These are phyloP conservation scores for Sporothrix inflata DNA, from an alignment of 2,329 filamentous ascomycete species.

Conservation along the genomic window DNA sequence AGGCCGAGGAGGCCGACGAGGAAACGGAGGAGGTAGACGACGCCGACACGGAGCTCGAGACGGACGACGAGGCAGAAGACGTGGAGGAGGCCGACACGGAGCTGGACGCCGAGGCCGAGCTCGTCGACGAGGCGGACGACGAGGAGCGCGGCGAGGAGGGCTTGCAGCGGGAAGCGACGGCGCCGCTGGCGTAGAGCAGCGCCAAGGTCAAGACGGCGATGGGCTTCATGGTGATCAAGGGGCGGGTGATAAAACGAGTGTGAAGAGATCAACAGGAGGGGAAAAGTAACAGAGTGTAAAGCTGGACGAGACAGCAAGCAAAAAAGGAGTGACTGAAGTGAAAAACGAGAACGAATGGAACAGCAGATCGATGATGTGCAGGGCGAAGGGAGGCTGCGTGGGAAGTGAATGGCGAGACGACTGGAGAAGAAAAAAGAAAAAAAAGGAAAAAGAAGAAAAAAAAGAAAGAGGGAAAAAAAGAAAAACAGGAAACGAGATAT, in stretches of 20 bases:
- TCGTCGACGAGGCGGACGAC: not conserved
- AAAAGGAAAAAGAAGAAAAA: not conserved
- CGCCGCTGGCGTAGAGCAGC: slow-evolving; percentile 1
- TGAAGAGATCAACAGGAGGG: not conserved
- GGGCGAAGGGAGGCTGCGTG: not conserved
- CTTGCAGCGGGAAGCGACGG: not conserved
- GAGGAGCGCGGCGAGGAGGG: not conserved
- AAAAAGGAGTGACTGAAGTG: not conserved
- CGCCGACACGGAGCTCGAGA: not conserved
- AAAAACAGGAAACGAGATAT: not conserved
- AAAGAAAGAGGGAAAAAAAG: not conserved
- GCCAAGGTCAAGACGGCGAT: not conserved
- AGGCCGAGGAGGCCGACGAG: not conserved
- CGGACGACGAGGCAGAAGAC: not conserved
- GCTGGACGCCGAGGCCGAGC: not conserved
- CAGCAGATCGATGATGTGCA: not conserved
- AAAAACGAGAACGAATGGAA: not conserved
- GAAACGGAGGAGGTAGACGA: not conserved
- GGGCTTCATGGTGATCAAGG: not conserved
- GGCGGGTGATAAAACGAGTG: not conserved
- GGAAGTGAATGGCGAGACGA: not conserved
- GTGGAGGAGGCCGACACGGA: not conserved
- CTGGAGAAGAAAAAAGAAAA: not conserved
- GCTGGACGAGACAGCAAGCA: not conserved
- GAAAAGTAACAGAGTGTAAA: not conserved